Base-by-base conservation (phyloP, 257 asterid genomes). In the Jaltomata sinuosa region DNA sequence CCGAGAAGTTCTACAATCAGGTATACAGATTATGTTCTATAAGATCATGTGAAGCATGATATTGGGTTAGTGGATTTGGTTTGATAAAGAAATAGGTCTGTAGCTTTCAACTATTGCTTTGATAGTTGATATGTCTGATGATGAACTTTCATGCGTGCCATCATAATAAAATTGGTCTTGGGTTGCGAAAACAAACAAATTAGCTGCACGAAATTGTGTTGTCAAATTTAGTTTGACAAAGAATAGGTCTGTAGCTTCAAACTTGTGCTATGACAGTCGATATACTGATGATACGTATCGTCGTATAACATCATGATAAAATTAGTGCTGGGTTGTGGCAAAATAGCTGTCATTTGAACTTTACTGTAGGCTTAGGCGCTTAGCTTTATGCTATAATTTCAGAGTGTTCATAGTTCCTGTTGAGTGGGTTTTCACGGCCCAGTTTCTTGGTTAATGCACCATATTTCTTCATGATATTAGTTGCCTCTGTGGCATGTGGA, bases 1-100 rank as follows among this genome's bases (percentile, higher is more conserved):
- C 99, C 10, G 99, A 97, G 74, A 97, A 97, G 90, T 97, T 97
- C 90, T 97, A 92, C 90, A 97, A 95, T 87, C 99, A 97, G 98
- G 98, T 97, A 87, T 76, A 42, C 45, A 50, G 62, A 49, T 77
- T 31, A 16, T 76, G 61, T 49, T 76, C 45, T 54, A 16, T 76
- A 47, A 22, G 45, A 76, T 49, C 81, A 76, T 4, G 81, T 49
- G 81, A 50, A 76, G 62, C 29, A 27, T 47, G 81, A 76, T 76
- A 76, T 16, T 49, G 42, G 22, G 42, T 47, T 25, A 4, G 11
- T 27, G 61, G 38, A 49, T 16, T 45, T 47, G 27, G 61, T 76
- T 76, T 0, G 18, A 76, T 27, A 47, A 47, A 16, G 81, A 49
- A 15, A 76, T 16, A 76, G 27, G 62, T 18, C 11, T 49, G 22